These are phyloP conservation scores for Alternaria conjuncta DNA, from an alignment of 2,329 filamentous ascomycete genomes.

Conservation along the genomic window DNA sequence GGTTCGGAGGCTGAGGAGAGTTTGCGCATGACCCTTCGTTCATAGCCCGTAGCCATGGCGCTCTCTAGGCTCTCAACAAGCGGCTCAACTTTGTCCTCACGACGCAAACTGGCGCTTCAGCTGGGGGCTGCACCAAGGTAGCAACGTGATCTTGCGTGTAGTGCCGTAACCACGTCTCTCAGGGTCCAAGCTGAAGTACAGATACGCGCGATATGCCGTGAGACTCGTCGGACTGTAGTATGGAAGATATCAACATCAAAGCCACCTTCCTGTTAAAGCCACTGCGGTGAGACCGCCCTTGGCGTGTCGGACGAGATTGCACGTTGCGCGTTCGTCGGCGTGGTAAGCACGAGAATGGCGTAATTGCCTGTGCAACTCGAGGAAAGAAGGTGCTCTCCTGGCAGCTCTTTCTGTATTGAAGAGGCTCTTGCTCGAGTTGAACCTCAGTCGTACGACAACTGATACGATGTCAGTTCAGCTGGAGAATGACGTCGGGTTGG, in stretches of 20 bases:
- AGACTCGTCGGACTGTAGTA: background rate
- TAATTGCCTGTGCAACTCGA: conserved; percentile 8
- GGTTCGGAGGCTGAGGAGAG: background rate
- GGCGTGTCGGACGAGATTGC: background rate
- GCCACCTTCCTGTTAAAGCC: background rate
- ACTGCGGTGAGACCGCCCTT: conserved; percentile 6
- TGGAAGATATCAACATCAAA: background rate
- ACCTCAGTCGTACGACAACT: background rate
- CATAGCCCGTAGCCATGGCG: background rate
- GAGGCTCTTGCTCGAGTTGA: background rate
- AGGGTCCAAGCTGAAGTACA: background rate
- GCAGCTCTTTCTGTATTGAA: background rate
- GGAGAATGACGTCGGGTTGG: background rate
- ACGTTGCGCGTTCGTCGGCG: background rate
- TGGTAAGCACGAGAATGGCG: conserved; percentile 3
- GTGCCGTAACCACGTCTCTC: background rate
- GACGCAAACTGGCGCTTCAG: background rate
- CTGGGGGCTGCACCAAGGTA: background rate
- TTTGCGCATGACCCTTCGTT: background rate
- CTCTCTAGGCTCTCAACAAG: background rate
- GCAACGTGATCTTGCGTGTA: background rate
- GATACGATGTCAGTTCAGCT: background rate
- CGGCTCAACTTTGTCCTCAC: background rate
- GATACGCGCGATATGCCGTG: background rate
- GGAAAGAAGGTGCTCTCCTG: background rate